Conservation (phyloP, 2,329 filamentous ascomycete species). For the Drechslerella stenobrocha region DNA sequence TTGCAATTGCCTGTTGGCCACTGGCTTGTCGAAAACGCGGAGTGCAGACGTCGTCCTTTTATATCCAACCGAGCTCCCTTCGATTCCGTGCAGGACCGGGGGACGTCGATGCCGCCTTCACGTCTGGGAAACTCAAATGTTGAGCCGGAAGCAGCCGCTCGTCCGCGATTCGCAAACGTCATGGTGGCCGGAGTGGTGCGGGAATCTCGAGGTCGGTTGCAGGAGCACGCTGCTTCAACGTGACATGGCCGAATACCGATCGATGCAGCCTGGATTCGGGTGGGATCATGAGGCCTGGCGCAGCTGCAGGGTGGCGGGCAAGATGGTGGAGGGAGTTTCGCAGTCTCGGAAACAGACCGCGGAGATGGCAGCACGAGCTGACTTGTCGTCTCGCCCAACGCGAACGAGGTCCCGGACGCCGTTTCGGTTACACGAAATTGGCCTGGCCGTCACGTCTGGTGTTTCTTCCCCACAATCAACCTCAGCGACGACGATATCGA, state of each 20-base stretch:
- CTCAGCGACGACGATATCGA: too few relatives aligned
- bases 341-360: too few relatives aligned
- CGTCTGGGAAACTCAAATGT: neutral
- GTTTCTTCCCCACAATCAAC: too few relatives aligned
- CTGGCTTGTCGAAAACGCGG: neutral
- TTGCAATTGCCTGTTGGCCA: neutral
- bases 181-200: neutral
- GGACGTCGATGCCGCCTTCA: too few relatives aligned
- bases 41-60: neutral
- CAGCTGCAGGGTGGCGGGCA: too few relatives aligned
- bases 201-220: neutral
- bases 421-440: neutral
- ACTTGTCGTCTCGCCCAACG: too few relatives aligned
- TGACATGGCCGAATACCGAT: neutral
- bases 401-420: too few relatives aligned
- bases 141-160: neutral
- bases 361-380: too few relatives aligned
- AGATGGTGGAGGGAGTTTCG: too few relatives aligned
- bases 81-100: neutral
- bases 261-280: too few relatives aligned
- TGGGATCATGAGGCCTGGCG: too few relatives aligned
- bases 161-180: slow-evolving; percentile 1
- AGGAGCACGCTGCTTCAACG: neutral
- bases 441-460: too few relatives aligned
- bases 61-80: neutral